These are phyloP conservation scores for Periconia macrospinosa DNA, from an alignment of 2,329 filamentous ascomycete genomes.

Conservation along the genomic window DNA sequence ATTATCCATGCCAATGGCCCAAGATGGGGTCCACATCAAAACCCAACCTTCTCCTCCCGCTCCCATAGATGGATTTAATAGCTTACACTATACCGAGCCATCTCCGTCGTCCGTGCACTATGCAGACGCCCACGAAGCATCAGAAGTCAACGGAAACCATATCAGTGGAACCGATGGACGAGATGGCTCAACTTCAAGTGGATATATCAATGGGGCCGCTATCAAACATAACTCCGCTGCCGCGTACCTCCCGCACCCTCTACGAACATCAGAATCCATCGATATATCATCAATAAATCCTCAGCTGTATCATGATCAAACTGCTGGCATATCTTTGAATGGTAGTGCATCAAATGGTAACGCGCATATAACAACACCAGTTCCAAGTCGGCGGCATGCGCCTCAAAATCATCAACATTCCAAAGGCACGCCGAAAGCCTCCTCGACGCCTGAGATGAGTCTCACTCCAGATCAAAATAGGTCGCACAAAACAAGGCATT, in stretches of 20 bases:
- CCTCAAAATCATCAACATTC: slow-evolving; percentile 25
- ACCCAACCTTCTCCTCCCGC: slow-evolving; percentile 23
- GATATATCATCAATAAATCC: slow-evolving; percentile 14
- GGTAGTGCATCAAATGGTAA: background rate
- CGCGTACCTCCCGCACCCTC: slow-evolving; percentile 29
- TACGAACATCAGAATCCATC: slow-evolving; percentile 20
- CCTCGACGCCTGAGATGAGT: slow-evolving; percentile 34
- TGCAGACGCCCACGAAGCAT: slow-evolving; percentile 40
- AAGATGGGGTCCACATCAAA: slow-evolving; percentile 39
- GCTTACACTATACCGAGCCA: slow-evolving; percentile 44
- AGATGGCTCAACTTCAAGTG: slow-evolving; percentile 33
- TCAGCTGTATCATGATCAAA: slow-evolving; percentile 9
- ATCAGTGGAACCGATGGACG: slow-evolving; percentile 34
- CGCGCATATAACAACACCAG: background rate
- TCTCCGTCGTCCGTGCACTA: slow-evolving; percentile 44
- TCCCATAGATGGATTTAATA: slow-evolving; percentile 37
- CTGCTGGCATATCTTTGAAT: slow-evolving; percentile 9
- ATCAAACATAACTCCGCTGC: slow-evolving; percentile 32
- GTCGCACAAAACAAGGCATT: slow-evolving; percentile 21
- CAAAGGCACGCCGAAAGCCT: slow-evolving; percentile 27
- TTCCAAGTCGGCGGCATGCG: slow-evolving; percentile 3
- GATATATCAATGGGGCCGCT: slow-evolving; percentile 29
- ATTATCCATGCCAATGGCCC: slow-evolving; percentile 35
- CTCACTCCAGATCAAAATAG: slow-evolving; percentile 23
- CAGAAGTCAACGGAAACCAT: slow-evolving; percentile 37